Conservation (phyloP, 2,329 filamentous ascomycete species). For the Fusarium sp. region DNA sequence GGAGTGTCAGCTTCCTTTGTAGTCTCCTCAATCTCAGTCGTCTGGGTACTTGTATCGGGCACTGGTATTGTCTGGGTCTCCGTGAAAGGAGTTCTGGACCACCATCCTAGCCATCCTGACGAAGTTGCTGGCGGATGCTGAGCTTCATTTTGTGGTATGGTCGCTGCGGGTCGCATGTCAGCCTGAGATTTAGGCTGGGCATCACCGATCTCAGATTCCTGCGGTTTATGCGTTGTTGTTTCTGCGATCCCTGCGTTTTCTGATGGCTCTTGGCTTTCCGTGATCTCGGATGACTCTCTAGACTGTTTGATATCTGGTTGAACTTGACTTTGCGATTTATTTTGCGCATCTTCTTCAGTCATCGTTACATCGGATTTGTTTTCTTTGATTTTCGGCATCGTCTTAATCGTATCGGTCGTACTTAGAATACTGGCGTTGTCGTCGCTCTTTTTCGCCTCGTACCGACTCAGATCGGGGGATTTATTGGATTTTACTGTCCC, state of each 20-base stretch:
- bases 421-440: conserved; percentile 49
- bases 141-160: background rate
- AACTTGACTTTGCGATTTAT: conserved; percentile 17
- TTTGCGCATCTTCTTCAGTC: conserved; percentile 25
- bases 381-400: conserved; percentile 45
- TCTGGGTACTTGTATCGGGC: conserved; percentile 28
- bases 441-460: conserved; percentile 57
- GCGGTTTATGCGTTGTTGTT: conserved; percentile 4
- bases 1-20: conserved; percentile 29
- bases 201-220: conserved; percentile 3
- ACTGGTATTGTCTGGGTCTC: conserved; percentile 34
- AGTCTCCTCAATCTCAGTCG: conserved; percentile 10
- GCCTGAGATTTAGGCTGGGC: conserved; percentile 6
- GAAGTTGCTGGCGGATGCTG: conserved; percentile 46
- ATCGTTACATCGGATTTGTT: conserved; percentile 33
- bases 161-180: conserved; percentile 1
- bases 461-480: conserved; percentile 62
- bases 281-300: conserved; percentile 1
- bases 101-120: conserved; percentile 68
- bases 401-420: conserved; percentile 36
- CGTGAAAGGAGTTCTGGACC: conserved; percentile 49
- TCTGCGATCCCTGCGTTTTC: conserved; percentile 3
- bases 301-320: conserved; percentile 5
- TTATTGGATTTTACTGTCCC: conserved; percentile 62
- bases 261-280: conserved; percentile 2